Evolutionary conservation across 2,329 filamentous ascomycete species (phyloP).

Genomic region (Aspergillus phoenicis): DNA sequence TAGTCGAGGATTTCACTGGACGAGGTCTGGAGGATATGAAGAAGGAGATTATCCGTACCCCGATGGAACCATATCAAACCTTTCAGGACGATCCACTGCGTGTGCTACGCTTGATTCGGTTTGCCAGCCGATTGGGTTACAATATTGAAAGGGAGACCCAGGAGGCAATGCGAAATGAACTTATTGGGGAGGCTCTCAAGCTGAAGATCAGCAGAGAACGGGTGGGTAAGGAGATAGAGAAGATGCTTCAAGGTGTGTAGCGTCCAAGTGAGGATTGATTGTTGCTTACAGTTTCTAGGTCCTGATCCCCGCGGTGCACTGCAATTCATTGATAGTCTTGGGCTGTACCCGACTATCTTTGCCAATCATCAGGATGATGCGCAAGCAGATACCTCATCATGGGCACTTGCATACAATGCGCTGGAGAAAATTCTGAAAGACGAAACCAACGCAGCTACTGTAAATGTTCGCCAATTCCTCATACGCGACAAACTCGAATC

Average conservation of each 20-base stretch:
- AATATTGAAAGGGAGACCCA: conserved; percentile 71
- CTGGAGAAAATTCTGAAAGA: conserved; percentile 54
- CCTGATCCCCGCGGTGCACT: conserved; percentile 44
- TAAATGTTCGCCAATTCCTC: conserved; percentile 51
- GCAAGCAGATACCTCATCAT: conserved; percentile 61
- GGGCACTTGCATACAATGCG: conserved; percentile 65
- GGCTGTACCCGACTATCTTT: conserved; percentile 45
- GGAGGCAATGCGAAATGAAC: conserved; percentile 72
- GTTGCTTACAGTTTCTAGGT: conserved; percentile 25
- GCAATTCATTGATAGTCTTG: conserved; percentile 42
- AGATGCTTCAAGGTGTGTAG: conserved; percentile 74
- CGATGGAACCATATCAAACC: conserved; percentile 83
- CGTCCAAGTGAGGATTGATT: no score
- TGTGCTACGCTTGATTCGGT: conserved; percentile 82
- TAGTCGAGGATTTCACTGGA: conserved; percentile 82
- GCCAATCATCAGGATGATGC: conserved; percentile 51
- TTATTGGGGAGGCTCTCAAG: conserved; percentile 77
- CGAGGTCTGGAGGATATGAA: conserved; percentile 74
- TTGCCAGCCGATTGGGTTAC: conserved; percentile 83
- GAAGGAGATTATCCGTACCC: conserved; percentile 74
- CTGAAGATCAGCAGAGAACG: conserved; percentile 91
- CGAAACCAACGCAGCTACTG: conserved; percentile 35
- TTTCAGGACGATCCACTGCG: conserved; percentile 93
- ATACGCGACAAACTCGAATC: conserved; percentile 64
- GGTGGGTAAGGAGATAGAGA: conserved; percentile 83